phyloP scores from a whole-genome alignment of 176 grass and related monocot species.

The Ananas comosus region DNA sequence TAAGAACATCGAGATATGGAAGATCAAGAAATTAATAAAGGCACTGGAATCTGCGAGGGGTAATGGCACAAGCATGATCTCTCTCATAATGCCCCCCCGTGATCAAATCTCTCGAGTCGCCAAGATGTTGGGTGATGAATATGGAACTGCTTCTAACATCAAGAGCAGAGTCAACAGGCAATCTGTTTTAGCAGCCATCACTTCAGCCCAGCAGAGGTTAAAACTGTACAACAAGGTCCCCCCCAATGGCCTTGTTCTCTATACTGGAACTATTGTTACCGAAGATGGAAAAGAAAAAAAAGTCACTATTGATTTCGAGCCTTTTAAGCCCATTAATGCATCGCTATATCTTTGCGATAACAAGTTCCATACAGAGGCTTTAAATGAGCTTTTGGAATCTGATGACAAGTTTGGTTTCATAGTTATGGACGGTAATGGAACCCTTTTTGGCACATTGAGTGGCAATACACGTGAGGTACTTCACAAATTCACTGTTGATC shows the following conservation, averaged over 20 bases:
- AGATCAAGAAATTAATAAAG: conserved; percentile 1
- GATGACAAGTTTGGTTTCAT: neutral
- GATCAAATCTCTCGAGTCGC: neutral
- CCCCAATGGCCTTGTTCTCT: neutral
- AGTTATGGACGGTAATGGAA: conserved; percentile 5
- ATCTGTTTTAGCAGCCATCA: neutral
- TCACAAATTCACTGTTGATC: neutral
- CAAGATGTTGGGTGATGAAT: conserved; percentile 1
- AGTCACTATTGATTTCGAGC: neutral
- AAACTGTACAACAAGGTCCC: neutral
- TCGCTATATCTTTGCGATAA: neutral
- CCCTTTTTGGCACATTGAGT: conserved; percentile 1
- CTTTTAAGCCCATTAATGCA: conserved; percentile 1
- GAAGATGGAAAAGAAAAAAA: neutral
- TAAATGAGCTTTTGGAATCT: conserved; percentile 1
- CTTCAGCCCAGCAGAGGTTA: neutral
- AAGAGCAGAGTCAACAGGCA: neutral
- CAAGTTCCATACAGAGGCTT: conserved; percentile 2
- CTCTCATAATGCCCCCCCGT: conserved; percentile 1
- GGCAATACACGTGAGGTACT: conserved; percentile 1
- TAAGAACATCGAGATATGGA: conserved; percentile 3
- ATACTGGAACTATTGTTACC: neutral
- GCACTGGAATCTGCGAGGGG: neutral
- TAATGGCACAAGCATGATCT: conserved; percentile 5
- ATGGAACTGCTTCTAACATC: neutral